Base-by-base conservation (phyloP, 139 green algal genomes). In the Micromonas pusilla region DNA sequence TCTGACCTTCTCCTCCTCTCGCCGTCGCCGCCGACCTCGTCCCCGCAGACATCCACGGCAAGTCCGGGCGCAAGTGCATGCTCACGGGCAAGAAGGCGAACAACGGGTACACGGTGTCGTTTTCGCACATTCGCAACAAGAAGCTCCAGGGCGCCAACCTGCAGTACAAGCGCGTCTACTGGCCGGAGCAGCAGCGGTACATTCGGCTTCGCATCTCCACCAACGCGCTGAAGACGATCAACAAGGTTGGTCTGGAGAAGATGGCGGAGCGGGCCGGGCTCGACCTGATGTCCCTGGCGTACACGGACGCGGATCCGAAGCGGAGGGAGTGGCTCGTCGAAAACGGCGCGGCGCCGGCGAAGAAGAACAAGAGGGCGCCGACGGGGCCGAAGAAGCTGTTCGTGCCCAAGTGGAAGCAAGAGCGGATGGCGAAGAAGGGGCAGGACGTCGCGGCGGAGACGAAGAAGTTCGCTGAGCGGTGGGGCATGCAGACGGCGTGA, bases 121-220 rank as follows among this genome's bases (percentile, higher is more conserved):
- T 98, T 87, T 98, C 93, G 19, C 94, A 97, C 90, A 97, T 97
- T 86, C 88, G 95, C 70, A 97, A 91, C 86, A 93, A 96, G 85
- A 96, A 96, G 81, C 89, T 93, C 85, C 95, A 99, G 86, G 81
- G 96, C 72, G 86, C 87, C 52, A 99, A 99, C 89, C 87, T 99
- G 57, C 91, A 75, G 68, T 75, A 87, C 39, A 93, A 94, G 83
- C 87, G 87, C 74, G 65, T 96, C 1, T 96, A 84, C 82, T 97
- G 92, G 90, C 82, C 86, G 90, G 57, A 97, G 84, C 0, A 94
- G 91, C 79, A 98, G 87, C 21, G 94, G 87, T 85, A 96, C 90
- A 4, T 96, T 87, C 84, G 95, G 78, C 82, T 98, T 90, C 66
- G 70, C 34, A 54, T 88, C 21, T 84, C 67, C 79, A 86, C 83